phyloP scores from a whole-genome alignment of 768 basidiomycete genomes.

The Agaricus blazei region DNA sequence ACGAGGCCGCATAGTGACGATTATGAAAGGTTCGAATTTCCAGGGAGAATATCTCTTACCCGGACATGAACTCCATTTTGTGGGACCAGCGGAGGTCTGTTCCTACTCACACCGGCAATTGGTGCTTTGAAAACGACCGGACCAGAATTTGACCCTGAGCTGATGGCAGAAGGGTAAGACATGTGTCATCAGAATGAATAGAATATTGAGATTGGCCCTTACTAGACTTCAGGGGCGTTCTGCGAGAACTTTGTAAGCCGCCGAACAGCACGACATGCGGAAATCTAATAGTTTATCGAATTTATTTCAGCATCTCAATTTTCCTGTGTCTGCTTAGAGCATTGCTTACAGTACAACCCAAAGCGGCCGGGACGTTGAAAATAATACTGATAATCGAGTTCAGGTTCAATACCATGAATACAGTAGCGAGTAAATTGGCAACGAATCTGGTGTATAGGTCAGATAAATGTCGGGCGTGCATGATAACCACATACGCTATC shows the following conservation, averaged over 20 bases:
- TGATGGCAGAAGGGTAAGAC: neutral
- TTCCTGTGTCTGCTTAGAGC: neutral
- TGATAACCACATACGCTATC: constrained; percentile 44
- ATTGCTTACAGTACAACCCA: constrained; percentile 41
- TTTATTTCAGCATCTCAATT: neutral
- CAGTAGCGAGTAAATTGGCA: constrained; percentile 38
- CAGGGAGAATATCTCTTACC: constrained; percentile 19
- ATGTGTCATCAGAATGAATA: neutral
- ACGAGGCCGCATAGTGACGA: neutral
- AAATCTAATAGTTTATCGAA: constrained; percentile 33
- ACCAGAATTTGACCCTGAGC: neutral
- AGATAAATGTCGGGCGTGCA: neutral
- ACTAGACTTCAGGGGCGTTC: constrained; percentile 41
- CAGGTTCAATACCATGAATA: constrained; percentile 62
- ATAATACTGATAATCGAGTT: constrained; percentile 65
- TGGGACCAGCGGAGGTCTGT: constrained; percentile 9
- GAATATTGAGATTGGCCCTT: constrained; percentile 15
- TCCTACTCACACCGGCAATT: neutral
- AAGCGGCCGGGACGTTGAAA: constrained; percentile 62
- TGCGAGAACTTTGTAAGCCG: constrained; percentile 48
- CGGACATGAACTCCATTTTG: constrained; percentile 40
- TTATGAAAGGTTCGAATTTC: neutral
- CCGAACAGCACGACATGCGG: constrained; percentile 56
- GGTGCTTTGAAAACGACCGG: neutral
- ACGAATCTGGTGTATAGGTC: constrained; percentile 31